phyloP scores from a whole-genome alignment of 768 basidiomycete genomes.

The Pulveroboletus frians region DNA sequence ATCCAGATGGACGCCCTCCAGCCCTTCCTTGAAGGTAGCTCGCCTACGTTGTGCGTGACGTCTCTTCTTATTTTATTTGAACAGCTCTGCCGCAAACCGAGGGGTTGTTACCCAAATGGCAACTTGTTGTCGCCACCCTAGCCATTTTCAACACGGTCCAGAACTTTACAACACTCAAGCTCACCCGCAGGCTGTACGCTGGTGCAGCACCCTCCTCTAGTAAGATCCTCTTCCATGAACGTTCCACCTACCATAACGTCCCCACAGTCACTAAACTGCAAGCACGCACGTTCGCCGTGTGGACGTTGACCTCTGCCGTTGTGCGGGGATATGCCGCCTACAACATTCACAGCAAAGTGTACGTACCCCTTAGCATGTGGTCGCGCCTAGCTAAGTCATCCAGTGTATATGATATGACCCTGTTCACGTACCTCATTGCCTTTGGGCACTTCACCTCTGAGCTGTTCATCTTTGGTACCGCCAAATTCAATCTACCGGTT shows the following conservation, averaged over 20 bases:
- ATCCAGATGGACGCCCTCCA: constrained; percentile 12
- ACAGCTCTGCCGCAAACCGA: constrained; percentile 58
- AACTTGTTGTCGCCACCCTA: constrained; percentile 70
- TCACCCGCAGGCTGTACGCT: constrained; percentile 76
- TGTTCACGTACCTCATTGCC: constrained; percentile 86
- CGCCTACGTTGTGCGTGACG: not conserved
- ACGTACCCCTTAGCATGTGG: constrained; percentile 22
- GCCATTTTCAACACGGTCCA: constrained; percentile 85
- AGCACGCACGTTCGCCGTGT: constrained; percentile 83
- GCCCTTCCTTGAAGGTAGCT: constrained; percentile 21
- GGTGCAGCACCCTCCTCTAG: constrained; percentile 37
- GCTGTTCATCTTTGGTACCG: constrained; percentile 73
- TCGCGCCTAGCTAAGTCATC: constrained; percentile 8
- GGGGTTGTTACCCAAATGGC: constrained; percentile 85
- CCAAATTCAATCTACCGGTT: constrained; percentile 53
- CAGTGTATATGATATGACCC: constrained; percentile 86
- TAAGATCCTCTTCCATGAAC: constrained; percentile 13
- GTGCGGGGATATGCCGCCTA: constrained; percentile 88
- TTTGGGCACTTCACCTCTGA: constrained; percentile 88
- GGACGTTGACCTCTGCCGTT: constrained; percentile 83
- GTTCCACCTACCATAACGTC: not conserved
- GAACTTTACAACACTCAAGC: constrained; percentile 70
- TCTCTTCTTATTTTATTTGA: not conserved
- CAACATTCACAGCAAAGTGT: constrained; percentile 80
- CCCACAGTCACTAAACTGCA: constrained; percentile 76